Evolutionary conservation across 2,329 filamentous ascomycete species (phyloP).

Genomic region (Chaetomiaceae sp.): DNA sequence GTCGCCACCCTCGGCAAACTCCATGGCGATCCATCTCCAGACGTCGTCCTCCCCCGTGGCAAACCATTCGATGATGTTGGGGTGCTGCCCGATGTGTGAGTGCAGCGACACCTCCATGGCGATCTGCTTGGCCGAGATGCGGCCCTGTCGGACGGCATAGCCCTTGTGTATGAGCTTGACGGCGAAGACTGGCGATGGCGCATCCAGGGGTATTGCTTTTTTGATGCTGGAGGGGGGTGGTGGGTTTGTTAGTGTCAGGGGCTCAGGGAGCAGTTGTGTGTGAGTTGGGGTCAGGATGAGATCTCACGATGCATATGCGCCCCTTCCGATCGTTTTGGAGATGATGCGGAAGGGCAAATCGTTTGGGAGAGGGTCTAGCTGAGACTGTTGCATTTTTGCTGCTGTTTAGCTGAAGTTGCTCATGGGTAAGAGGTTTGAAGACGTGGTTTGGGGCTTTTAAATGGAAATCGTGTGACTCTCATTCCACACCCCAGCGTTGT

Average conservation of each 20-base stretch:
- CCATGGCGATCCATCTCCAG: slow-evolving; percentile 99
- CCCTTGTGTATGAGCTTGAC: slow-evolving; percentile 99
- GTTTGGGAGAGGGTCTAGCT: slow-evolving; percentile 77
- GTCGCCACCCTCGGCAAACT: slow-evolving; percentile 90
- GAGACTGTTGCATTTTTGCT: slow-evolving; percentile 63
- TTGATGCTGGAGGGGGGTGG: slow-evolving; percentile 61
- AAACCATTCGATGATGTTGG: slow-evolving; percentile 92
- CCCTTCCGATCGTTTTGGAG: slow-evolving; percentile 92
- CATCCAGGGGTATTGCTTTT: slow-evolving; percentile 75
- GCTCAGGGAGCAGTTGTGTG: slow-evolving; percentile 8
- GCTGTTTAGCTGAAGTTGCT: slow-evolving; percentile 16
- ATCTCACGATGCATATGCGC: slow-evolving; percentile 90
- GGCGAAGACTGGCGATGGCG: slow-evolving; percentile 74
- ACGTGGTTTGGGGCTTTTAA: too few relatives aligned
- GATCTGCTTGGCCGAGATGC: slow-evolving; percentile 83
- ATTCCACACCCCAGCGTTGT: too few relatives aligned
- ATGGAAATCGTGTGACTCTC: too few relatives aligned
- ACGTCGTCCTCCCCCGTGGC: slow-evolving; percentile 75
- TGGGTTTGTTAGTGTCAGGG: slow-evolving; percentile 22
- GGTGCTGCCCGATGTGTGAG: slow-evolving; percentile 79
- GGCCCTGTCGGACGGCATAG: slow-evolving; percentile 84
- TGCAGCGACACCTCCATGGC: slow-evolving; percentile 89
- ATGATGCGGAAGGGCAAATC: slow-evolving; percentile 91
- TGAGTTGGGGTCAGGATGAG: slow-evolving; percentile 6
- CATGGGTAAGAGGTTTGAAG: neutral